Evolutionary conservation across 371 early-diverging fungal species (phyloP).

Genomic region (Encephalitozoon romaleae): DNA sequence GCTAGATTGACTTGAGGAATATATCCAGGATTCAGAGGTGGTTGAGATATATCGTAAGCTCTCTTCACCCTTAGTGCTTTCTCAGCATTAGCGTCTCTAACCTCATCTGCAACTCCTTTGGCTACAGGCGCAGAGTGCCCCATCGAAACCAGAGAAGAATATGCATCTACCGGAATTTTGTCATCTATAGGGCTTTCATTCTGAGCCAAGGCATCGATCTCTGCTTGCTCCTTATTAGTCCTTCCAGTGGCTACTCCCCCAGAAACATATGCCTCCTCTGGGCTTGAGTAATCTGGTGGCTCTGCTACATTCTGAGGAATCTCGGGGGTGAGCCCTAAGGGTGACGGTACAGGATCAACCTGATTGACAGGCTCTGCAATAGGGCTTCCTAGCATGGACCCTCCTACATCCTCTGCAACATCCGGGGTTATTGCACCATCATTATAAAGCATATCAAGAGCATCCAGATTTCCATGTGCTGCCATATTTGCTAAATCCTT

Average conservation of each 20-base stretch:
- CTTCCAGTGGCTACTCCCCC: neutral
- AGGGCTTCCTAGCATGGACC: neutral
- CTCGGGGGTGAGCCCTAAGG: neutral
- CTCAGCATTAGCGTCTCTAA: neutral
- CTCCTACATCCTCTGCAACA: neutral
- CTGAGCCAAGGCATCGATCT: neutral
- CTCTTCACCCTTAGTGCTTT: neutral
- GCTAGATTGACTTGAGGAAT: conserved; percentile 8
- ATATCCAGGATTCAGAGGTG: neutral
- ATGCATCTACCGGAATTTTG: neutral
- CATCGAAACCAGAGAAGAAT: neutral
- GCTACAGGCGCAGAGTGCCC: neutral
- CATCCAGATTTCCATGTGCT: conserved; percentile 11
- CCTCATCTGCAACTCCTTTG: neutral
- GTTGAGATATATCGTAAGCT: neutral
- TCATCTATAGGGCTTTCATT: neutral
- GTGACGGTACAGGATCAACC: neutral
- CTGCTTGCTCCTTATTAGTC: neutral
- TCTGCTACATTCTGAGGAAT: neutral
- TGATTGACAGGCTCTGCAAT: neutral
- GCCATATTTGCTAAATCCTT: conserved; percentile 8
- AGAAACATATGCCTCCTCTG: neutral
- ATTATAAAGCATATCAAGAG: conserved; percentile 7
- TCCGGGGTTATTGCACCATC: neutral
- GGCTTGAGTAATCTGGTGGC: neutral